Evolutionary conservation across 1,139 yeast genomes (phyloP).

Genomic region (Starmera stellimalicola): DNA sequence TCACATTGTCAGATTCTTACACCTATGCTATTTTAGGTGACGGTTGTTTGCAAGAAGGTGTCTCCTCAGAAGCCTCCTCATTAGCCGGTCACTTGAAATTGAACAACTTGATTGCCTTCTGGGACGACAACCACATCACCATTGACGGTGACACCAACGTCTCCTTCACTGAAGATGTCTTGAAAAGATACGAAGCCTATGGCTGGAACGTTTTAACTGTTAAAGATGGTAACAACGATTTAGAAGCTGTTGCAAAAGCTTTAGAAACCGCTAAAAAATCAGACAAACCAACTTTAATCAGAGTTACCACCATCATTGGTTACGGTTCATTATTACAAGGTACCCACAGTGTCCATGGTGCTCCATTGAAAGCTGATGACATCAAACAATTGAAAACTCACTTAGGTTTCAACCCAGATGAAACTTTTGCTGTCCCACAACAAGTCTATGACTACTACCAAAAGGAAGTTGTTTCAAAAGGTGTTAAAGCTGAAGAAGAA

Average conservation of each 20-base stretch:
- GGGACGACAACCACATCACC: constrained; percentile 96
- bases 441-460: constrained; percentile 72
- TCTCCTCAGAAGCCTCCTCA: constrained; percentile 88
- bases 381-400: constrained; percentile 75
- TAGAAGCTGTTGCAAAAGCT: constrained; percentile 65
- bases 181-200: constrained; percentile 78
- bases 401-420: constrained; percentile 85
- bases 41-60: constrained; percentile 99
- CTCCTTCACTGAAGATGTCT: constrained; percentile 93
- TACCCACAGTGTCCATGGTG: constrained; percentile 92
- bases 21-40: constrained; percentile 87
- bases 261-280: constrained; percentile 60
- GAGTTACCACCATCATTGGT: constrained; percentile 88
- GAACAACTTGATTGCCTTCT: constrained; percentile 89
- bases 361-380: constrained; percentile 94
- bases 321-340: constrained; percentile 85
- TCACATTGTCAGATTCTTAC: constrained; percentile 60
- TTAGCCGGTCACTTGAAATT: constrained; percentile 95
- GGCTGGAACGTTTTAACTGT: constrained; percentile 90
- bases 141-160: constrained; percentile 90
- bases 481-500: constrained; percentile 55
- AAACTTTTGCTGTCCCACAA: constrained; percentile 70
- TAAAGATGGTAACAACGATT: constrained; percentile 73
- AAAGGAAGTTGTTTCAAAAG: constrained; percentile 47
- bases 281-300: constrained; percentile 86